These are phyloP conservation scores for Dactylellina parvicollis DNA, from an alignment of 2,329 filamentous ascomycete species.

Conservation along the genomic window DNA sequence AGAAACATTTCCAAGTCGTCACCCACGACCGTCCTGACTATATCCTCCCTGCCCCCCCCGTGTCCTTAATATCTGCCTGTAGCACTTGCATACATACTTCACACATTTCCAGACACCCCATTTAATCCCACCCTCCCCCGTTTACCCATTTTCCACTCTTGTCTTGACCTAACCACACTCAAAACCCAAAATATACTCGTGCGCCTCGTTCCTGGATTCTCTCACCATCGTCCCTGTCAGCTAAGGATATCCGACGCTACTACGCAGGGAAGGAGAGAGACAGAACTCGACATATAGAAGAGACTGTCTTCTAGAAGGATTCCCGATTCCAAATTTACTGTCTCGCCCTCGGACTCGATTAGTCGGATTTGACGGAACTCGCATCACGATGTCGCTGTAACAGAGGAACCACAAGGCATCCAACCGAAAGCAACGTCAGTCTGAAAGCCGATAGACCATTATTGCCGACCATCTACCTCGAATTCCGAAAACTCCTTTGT, in stretches of 20 bases:
- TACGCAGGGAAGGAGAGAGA: constrained; percentile 26
- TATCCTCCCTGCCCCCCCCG: background rate
- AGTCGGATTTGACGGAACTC: constrained; percentile 40
- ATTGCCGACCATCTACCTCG: constrained; percentile 18
- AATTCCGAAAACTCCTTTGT: background rate
- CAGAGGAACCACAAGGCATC: constrained; percentile 26
- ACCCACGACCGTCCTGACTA: constrained; percentile 4
- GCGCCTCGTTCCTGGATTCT: constrained; percentile 34
- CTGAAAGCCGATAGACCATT: constrained; percentile 28
- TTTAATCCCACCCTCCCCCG: constrained; percentile 32
- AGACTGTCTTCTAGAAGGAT: constrained; percentile 16
- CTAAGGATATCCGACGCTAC: constrained; percentile 9
- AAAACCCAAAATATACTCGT: background rate
- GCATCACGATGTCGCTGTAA: constrained; percentile 50
- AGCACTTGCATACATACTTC: constrained; percentile 1
- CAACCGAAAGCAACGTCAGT: constrained; percentile 38
- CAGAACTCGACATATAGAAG: background rate
- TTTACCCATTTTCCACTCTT: constrained; percentile 21
- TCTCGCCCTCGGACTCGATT: constrained; percentile 55
- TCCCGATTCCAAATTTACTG: constrained; percentile 53
- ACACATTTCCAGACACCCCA: constrained; percentile 8
- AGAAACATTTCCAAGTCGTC: constrained; percentile 43
- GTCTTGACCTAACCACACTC: background rate
- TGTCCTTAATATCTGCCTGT: background rate
- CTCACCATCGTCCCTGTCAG: background rate